Evolutionary conservation across 2,329 filamentous ascomycete genomes (phyloP).

Genomic region (Neodidymelliopsis sp.): DNA sequence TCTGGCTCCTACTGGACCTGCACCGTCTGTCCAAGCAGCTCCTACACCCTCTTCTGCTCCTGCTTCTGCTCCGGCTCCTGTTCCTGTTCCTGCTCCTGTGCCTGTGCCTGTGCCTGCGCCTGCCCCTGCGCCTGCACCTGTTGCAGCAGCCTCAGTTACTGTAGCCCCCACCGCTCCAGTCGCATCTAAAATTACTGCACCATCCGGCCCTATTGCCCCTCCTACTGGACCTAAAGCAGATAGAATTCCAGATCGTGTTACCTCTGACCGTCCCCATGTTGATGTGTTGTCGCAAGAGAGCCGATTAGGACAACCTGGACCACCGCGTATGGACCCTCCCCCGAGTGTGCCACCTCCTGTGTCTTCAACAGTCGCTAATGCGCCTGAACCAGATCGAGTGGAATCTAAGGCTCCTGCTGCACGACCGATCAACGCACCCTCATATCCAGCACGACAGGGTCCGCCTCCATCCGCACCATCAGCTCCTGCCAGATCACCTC

Average conservation of each 20-base stretch:
- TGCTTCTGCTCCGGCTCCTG: slow-evolving; percentile 31
- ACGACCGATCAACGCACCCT: slow-evolving; percentile 4
- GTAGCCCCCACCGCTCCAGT: slow-evolving; percentile 30
- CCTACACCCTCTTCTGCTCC: too few species aligned
- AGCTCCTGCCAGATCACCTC: slow-evolving; percentile 35
- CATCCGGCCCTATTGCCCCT: slow-evolving; percentile 31
- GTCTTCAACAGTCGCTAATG: slow-evolving; percentile 15
- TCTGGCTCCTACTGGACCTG: slow-evolving; percentile 23
- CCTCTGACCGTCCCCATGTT: slow-evolving; percentile 32
- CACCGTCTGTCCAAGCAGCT: slow-evolving; percentile 32
- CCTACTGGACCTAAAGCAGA: slow-evolving; percentile 54
- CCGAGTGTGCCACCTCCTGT: slow-evolving; percentile 24
- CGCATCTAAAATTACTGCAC: slow-evolving; percentile 24
- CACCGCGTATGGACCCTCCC: slow-evolving; percentile 34
- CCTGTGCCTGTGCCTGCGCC: slow-evolving; percentile 39
- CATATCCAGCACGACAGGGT: slow-evolving; percentile 18
- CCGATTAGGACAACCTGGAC: slow-evolving; percentile 24
- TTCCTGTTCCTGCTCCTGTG: slow-evolving; percentile 33
- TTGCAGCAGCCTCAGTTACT: slow-evolving; percentile 30
- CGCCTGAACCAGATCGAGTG: slow-evolving; percentile 18
- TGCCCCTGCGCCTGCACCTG: slow-evolving; percentile 26
- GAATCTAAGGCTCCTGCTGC: slow-evolving; percentile 23
- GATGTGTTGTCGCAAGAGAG: slow-evolving; percentile 33
- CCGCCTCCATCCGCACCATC: slow-evolving; percentile 17
- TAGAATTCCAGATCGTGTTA: slow-evolving; percentile 38